These are phyloP conservation scores for Obba rivulosa DNA, from an alignment of 768 basidiomycete genomes.

Conservation along the genomic window DNA sequence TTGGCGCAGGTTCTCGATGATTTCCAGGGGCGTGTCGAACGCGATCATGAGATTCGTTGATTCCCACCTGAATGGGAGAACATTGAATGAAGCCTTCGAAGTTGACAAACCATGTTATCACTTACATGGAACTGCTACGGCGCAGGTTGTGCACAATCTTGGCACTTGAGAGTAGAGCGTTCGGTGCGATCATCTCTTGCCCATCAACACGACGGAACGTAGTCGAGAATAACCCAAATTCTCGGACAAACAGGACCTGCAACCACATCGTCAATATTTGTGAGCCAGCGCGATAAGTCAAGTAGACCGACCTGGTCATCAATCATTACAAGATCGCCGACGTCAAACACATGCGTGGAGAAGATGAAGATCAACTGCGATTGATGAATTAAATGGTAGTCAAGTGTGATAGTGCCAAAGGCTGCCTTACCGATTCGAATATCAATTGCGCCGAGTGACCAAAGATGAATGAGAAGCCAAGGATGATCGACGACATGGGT, in stretches of 20 bases:
- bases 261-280: constrained; percentile 12
- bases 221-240: constrained; percentile 79
- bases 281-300: not conserved
- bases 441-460: constrained; percentile 75
- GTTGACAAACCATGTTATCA: constrained; percentile 4
- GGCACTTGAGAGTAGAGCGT: constrained; percentile 60
- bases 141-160: constrained; percentile 79
- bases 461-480: constrained; percentile 83
- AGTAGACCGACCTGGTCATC: constrained; percentile 49
- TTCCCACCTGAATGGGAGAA: constrained; percentile 46
- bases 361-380: constrained; percentile 76
- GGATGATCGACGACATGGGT: constrained; percentile 72
- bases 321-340: constrained; percentile 79
- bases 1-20: constrained; percentile 56
- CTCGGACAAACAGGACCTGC: constrained; percentile 51
- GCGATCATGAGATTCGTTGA: constrained; percentile 59
- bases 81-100: not conserved
- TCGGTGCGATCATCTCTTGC: constrained; percentile 75
- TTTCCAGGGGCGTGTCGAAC: constrained; percentile 67
- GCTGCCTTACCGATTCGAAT: constrained; percentile 65
- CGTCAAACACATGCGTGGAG: constrained; percentile 81
- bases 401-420: not conserved
- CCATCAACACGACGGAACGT: constrained; percentile 78
- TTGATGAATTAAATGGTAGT: too few species aligned
- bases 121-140: constrained; percentile 68